A percentile compares a stretch with the other conserved stretches of the same genome.
phyloP scores from a whole-genome alignment of 139 green algal genomes.

The Nannochloris sp. region DNA sequence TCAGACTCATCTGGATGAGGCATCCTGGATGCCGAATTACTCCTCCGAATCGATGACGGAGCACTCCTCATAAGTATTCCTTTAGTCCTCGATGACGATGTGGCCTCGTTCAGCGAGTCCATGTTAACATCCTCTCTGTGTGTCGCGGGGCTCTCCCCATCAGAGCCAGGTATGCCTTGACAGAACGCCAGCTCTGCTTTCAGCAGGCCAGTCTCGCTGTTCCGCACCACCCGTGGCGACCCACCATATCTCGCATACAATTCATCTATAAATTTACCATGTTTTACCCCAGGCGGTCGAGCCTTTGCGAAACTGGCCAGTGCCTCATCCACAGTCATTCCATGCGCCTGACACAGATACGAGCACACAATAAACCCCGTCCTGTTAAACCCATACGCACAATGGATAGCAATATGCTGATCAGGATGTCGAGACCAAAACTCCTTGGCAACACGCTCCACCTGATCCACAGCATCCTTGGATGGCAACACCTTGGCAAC shows the following conservation, averaged over 20 bases:
- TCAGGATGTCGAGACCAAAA: slow-evolving; percentile 49
- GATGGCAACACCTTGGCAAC: slow-evolving; percentile 62
- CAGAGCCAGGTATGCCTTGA: no score
- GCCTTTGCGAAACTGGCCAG: slow-evolving; percentile 55
- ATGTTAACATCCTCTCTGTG: no score
- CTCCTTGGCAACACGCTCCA: slow-evolving; percentile 31
- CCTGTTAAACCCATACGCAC: slow-evolving; percentile 83
- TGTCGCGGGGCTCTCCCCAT: no score
- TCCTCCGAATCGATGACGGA: neutral
- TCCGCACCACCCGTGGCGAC: neutral
- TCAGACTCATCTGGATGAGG: neutral
- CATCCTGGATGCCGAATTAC: neutral
- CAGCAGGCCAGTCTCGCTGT: neutral
- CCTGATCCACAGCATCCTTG: slow-evolving; percentile 39
- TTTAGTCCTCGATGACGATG: neutral
- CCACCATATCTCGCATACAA: slow-evolving; percentile 49
- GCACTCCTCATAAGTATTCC: neutral
- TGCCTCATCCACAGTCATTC: slow-evolving; percentile 56
- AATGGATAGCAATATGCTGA: slow-evolving; percentile 74
- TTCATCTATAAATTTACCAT: slow-evolving; percentile 65
- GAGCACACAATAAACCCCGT: slow-evolving; percentile 79
- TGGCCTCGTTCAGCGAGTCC: no score
- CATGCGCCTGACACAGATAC: slow-evolving; percentile 59
- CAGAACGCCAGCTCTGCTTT: neutral
- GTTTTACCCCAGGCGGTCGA: slow-evolving; percentile 69